Evolutionary conservation across 768 basidiomycete genomes (phyloP).

Genomic region (Gautieria morchelliformis): DNA sequence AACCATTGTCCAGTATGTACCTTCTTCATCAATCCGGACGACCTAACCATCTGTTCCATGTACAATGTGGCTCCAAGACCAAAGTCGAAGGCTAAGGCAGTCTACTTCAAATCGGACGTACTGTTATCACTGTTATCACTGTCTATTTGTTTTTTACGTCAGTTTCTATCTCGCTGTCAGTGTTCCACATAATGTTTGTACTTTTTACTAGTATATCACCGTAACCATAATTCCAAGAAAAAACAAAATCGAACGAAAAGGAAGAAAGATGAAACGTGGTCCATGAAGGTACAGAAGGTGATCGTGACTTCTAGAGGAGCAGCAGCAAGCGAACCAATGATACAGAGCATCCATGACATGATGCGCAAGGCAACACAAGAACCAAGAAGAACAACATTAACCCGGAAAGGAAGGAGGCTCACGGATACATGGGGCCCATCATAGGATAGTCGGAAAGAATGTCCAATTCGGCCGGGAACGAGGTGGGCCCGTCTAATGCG

Average conservation of each 20-base stretch:
- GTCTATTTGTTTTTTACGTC: background rate
- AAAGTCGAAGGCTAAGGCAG: background rate
- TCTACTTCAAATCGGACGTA: no score
- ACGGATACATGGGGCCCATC: background rate
- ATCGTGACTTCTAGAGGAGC: constrained; percentile 10
- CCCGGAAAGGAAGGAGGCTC: background rate
- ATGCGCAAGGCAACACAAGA: background rate
- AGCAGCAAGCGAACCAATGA: constrained; percentile 18
- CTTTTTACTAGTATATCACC: constrained; percentile 1
- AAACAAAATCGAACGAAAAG: background rate
- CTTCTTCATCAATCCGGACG: constrained; percentile 41
- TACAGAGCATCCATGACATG: constrained; percentile 10
- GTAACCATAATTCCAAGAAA: background rate
- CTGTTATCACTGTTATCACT: background rate
- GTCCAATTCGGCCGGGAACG: background rate
- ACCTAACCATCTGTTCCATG: constrained; percentile 16
- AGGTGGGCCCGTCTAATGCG: constrained; percentile 24
- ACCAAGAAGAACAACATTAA: background rate
- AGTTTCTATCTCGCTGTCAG: background rate
- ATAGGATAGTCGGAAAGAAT: constrained; percentile 8
- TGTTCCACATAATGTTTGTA: constrained; percentile 1
- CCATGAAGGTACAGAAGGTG: background rate
- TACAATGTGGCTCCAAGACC: constrained; percentile 4
- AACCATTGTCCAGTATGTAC: constrained; percentile 52
- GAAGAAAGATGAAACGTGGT: background rate